Evolutionary conservation across 169 alveolate genomes (phyloP).

Genomic region (Perkinsus marinus): DNA sequence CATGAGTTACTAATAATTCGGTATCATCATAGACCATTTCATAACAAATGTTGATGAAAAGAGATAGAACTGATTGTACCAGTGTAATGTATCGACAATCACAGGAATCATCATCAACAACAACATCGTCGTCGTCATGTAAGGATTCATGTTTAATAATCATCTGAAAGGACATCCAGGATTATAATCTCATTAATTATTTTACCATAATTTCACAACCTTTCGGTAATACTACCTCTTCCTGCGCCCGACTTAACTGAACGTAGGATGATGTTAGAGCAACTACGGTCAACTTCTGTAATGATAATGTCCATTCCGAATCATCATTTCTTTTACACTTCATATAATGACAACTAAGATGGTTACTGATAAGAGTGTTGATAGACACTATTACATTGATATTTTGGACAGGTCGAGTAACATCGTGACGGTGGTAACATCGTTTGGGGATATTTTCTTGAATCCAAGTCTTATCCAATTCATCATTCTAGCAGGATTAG

Average conservation of each 20-base stretch:
- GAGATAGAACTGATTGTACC: background rate
- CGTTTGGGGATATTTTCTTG: background rate
- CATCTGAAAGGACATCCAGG: background rate
- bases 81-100: background rate
- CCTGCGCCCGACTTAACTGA: too few species aligned
- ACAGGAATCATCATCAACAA: background rate
- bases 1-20: background rate
- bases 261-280: too few species aligned
- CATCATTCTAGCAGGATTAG: background rate
- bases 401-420: background rate
- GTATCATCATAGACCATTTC: background rate
- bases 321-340: too few species aligned
- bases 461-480: background rate
- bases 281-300: too few species aligned
- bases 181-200: background rate
- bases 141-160: background rate
- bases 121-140: background rate
- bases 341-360: too few species aligned
- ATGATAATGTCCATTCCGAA: too few species aligned
- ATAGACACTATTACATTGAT: background rate
- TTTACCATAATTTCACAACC: too few species aligned
- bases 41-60: background rate
- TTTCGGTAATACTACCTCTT: too few species aligned
- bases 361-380: too few species aligned
- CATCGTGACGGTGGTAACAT: background rate